These are phyloP conservation scores for Pseudogymnoascus sp. DNA, from an alignment of 2,329 filamentous ascomycete genomes.

Conservation along the genomic window DNA sequence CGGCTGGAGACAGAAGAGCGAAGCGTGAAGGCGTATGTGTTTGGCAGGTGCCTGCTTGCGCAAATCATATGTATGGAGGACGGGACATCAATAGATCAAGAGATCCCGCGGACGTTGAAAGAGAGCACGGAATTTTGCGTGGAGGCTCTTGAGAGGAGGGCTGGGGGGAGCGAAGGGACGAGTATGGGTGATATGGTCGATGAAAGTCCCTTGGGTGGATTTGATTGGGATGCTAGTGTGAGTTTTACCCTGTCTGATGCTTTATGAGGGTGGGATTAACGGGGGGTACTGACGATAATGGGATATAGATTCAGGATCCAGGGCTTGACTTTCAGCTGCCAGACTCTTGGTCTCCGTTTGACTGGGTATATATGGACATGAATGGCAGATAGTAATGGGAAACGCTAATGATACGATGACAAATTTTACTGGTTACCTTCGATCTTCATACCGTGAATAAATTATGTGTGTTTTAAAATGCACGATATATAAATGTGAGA, in stretches of 20 bases:
- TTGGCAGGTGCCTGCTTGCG: constrained; percentile 30
- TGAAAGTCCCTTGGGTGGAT: background rate
- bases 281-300: background rate
- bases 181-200: background rate
- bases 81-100: background rate
- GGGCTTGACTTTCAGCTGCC: background rate
- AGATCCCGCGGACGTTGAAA: background rate
- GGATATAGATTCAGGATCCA: background rate
- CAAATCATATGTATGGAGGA: constrained; percentile 26
- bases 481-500: background rate
- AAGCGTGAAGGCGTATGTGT: constrained; percentile 34
- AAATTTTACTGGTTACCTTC: background rate
- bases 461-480: background rate
- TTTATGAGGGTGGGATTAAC: background rate
- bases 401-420: background rate
- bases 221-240: background rate
- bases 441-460: background rate
- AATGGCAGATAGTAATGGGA: background rate
- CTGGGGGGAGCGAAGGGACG: background rate
- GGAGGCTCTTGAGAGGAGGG: background rate
- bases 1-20: constrained; percentile 32
- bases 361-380: constrained; percentile 3
- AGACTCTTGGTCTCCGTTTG: background rate
- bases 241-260: background rate
- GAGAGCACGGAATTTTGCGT: constrained; percentile 5